Percentiles rank a stretch among this genome's conserved stretches.
These are phyloP conservation scores for Brasilioporus rufonigricans DNA, from an alignment of 768 basidiomycete genomes.

Conservation along the genomic window DNA sequence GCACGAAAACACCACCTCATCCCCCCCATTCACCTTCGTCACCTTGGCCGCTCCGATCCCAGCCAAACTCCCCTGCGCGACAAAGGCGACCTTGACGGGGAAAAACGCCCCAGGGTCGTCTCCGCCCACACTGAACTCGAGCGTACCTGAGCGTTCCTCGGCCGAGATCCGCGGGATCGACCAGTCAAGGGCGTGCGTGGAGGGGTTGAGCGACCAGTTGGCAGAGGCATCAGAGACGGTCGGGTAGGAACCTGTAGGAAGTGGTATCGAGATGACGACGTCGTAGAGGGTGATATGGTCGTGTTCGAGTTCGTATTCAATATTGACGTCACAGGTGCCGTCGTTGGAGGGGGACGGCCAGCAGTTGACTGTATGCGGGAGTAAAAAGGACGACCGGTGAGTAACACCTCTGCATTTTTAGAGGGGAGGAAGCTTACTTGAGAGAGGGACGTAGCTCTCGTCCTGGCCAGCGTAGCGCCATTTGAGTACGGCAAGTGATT, in stretches of 20 bases:
- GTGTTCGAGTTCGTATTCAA: conserved; percentile 96
- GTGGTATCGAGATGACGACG: conserved; percentile 85
- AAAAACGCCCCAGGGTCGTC: conserved; percentile 86
- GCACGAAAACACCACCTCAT: conserved; percentile 52
- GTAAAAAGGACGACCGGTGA: neutral
- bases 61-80: conserved; percentile 75
- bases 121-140: conserved; percentile 87
- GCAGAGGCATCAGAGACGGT: conserved; percentile 66
- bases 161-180: conserved; percentile 65
- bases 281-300: conserved; percentile 77
- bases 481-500: conserved; percentile 83
- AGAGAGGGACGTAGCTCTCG: conserved; percentile 87
- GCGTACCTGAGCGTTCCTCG: conserved; percentile 70
- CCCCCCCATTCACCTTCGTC: conserved; percentile 48
- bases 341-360: conserved; percentile 94
- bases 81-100: conserved; percentile 85
- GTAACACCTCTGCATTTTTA: neutral
- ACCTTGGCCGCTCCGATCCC: conserved; percentile 67
- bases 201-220: conserved; percentile 80
- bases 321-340: conserved; percentile 91
- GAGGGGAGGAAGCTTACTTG: conserved; percentile 55
- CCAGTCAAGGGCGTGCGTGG: conserved; percentile 85
- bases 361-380: conserved; percentile 72
- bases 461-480: conserved; percentile 92
- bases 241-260: conserved; percentile 86